phyloP scores from a whole-genome alignment of 345 rosid genomes.

The Rhodamnia rubescens region DNA sequence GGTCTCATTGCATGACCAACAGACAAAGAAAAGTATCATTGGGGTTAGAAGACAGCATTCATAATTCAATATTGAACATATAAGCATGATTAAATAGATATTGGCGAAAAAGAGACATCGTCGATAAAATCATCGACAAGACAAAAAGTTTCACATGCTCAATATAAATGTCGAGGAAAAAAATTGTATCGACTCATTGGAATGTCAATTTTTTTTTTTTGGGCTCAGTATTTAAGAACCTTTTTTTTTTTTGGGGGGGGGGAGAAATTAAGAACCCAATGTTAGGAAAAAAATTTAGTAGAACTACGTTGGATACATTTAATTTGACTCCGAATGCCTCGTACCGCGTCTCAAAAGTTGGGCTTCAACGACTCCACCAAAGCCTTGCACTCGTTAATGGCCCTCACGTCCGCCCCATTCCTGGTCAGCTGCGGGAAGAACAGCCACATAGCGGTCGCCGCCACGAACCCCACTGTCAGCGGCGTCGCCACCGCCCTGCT shows the following conservation, averaged over 20 bases:
- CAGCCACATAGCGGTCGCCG: slow-evolving; percentile 11
- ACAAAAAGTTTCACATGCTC: too few relatives aligned
- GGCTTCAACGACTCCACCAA: neutral
- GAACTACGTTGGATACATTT: neutral
- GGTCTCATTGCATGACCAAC: neutral
- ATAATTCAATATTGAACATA: neutral
- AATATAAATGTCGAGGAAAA: too few relatives aligned
- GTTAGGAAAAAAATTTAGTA: neutral
- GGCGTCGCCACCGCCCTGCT: slow-evolving; percentile 8
- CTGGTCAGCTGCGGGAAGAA: slow-evolving; percentile 16
- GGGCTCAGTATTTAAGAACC: neutral
- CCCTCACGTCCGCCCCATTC: neutral
- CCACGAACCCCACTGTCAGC: slow-evolving; percentile 16
- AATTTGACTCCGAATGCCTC: neutral
- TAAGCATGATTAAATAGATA: too few relatives aligned
- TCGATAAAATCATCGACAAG: too few relatives aligned
- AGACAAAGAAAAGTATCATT: neutral
- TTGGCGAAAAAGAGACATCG: too few relatives aligned
- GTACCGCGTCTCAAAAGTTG: neutral
- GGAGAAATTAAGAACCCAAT: neutral
- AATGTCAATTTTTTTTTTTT: neutral
- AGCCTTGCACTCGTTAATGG: neutral
- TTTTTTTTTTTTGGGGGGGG: too few relatives aligned
- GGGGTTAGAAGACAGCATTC: neutral
- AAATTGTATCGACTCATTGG: too few relatives aligned